phyloP scores from a whole-genome alignment of 352 stramenopile genomes.

The Phytophthora foliorum region DNA sequence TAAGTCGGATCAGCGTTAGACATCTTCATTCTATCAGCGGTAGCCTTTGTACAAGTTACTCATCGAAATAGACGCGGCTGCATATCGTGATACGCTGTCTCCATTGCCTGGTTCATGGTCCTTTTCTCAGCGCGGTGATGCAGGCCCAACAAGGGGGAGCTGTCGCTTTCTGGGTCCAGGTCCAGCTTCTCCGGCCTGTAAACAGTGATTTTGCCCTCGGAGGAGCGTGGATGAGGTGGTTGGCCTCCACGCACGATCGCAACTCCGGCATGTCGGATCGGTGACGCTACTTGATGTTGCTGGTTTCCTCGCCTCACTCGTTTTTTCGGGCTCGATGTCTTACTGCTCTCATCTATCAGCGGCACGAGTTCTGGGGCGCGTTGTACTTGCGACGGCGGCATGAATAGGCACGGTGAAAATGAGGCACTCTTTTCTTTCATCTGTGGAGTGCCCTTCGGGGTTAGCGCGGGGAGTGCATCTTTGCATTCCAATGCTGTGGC shows the following conservation, averaged over 20 bases:
- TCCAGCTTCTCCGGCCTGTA: conserved; percentile 42
- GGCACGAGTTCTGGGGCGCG: conserved; percentile 5
- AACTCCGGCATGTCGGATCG: conserved; percentile 34
- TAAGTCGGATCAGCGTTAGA: conserved; percentile 32
- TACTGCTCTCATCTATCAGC: conserved; percentile 5
- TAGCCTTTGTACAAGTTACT: conserved; percentile 38
- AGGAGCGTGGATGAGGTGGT: conserved; percentile 13
- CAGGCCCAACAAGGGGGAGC: conserved; percentile 3
- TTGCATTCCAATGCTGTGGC: conserved; percentile 13
- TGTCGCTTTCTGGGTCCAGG: conserved; percentile 18
- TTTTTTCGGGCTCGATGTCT: conserved; percentile 12
- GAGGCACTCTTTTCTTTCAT: conserved; percentile 2
- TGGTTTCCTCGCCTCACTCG: conserved; percentile 20
- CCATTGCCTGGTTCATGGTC: conserved; percentile 18
- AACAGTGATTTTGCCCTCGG: conserved; percentile 44
- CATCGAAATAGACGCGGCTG: conserved; percentile 52
- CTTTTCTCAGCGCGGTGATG: conserved; percentile 24
- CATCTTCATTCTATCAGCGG: conserved; percentile 23
- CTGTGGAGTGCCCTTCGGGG: conserved; percentile 6
- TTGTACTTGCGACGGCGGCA: conserved; percentile 33
- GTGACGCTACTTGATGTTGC: conserved; percentile 17
- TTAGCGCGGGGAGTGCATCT: conserved; percentile 20
- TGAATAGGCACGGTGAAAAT: conserved; percentile 38
- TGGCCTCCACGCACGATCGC: conserved; percentile 19
- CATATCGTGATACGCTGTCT: conserved; percentile 39